phyloP scores from a whole-genome alignment of 148 eudicot genomes.

The Spergularia bocconei region DNA sequence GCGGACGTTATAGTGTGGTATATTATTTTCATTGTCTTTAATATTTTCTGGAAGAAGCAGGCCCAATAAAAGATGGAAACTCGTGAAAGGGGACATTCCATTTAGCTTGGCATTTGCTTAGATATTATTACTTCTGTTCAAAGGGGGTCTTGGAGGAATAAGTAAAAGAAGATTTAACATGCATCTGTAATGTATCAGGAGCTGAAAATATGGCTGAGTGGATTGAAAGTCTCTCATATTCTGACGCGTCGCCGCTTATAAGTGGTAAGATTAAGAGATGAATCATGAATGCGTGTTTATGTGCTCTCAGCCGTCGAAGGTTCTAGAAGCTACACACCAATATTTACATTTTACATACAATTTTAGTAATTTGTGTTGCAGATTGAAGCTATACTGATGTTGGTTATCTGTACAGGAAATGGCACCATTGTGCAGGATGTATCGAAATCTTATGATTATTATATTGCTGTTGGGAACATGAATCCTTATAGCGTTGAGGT shows the following conservation, averaged over 20 bases:
- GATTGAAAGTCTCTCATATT: constrained; percentile 73
- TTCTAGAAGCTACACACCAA: neutral
- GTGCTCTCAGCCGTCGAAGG: neutral
- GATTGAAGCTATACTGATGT: constrained; percentile 4
- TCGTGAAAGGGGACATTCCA: no score
- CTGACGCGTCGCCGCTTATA: constrained; percentile 53
- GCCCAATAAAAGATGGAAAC: no score
- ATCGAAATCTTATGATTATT: constrained; percentile 49
- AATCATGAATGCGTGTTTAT: neutral
- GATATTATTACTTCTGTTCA: neutral
- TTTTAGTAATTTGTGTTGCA: neutral
- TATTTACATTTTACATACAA: neutral
- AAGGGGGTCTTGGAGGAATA: neutral
- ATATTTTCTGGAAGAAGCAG: no score
- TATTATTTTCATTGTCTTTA: no score
- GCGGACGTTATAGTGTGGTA: no score
- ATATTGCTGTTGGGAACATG: constrained; percentile 73
- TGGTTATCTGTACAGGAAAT: constrained; percentile 44
- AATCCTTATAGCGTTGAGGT: constrained; percentile 58
- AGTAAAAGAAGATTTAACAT: constrained; percentile 10
- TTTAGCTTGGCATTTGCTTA: neutral
- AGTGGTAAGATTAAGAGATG: constrained; percentile 44
- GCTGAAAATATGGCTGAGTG: constrained; percentile 61
- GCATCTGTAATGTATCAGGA: constrained; percentile 41
- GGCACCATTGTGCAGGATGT: constrained; percentile 61